These are phyloP conservation scores for Collybia sp. DNA, from an alignment of 768 basidiomycete species.

Conservation along the genomic window DNA sequence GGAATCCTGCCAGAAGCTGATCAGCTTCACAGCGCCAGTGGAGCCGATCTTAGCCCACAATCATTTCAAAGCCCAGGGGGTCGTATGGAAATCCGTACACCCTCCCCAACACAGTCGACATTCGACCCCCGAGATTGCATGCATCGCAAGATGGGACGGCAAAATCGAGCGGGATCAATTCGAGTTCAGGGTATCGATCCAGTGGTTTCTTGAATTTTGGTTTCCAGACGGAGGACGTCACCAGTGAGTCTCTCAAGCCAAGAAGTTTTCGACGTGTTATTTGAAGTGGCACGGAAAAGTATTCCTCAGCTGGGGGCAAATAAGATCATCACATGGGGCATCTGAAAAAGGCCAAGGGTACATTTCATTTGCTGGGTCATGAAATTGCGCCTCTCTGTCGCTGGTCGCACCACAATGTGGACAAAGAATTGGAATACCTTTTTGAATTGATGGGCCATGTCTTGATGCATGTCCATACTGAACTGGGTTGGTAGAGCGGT, in stretches of 20 bases:
- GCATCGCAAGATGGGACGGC: slow-evolving; percentile 72
- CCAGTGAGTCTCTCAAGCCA: slow-evolving; percentile 69
- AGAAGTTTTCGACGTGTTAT: slow-evolving; percentile 64
- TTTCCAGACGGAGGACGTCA: slow-evolving; percentile 83
- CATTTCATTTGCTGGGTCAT: slow-evolving; percentile 52
- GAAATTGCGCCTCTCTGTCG: slow-evolving; percentile 44
- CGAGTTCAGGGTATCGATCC: slow-evolving; percentile 63
- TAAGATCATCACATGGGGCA: background rate
- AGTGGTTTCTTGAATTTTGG: slow-evolving; percentile 61
- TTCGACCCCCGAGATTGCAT: slow-evolving; percentile 68
- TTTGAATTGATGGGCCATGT: slow-evolving; percentile 78
- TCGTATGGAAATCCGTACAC: slow-evolving; percentile 72
- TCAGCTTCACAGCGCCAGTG: no score
- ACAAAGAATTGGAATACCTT: slow-evolving; percentile 86
- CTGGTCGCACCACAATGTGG: slow-evolving; percentile 64
- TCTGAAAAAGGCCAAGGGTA: slow-evolving; percentile 18
- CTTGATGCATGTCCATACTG: slow-evolving; percentile 76
- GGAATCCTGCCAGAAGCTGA: no score
- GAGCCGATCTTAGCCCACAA: slow-evolving; percentile 2
- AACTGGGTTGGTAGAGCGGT: slow-evolving; percentile 68
- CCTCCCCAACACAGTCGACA: slow-evolving; percentile 59
- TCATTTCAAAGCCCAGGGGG: slow-evolving; percentile 52
- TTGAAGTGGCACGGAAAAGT: slow-evolving; percentile 68
- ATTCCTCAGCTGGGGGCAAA: slow-evolving; percentile 45
- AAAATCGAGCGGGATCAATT: slow-evolving; percentile 47